Evolutionary conservation across 176 grass and related monocot genomes (phyloP).

Genomic region (Aegilops speltoides): DNA sequence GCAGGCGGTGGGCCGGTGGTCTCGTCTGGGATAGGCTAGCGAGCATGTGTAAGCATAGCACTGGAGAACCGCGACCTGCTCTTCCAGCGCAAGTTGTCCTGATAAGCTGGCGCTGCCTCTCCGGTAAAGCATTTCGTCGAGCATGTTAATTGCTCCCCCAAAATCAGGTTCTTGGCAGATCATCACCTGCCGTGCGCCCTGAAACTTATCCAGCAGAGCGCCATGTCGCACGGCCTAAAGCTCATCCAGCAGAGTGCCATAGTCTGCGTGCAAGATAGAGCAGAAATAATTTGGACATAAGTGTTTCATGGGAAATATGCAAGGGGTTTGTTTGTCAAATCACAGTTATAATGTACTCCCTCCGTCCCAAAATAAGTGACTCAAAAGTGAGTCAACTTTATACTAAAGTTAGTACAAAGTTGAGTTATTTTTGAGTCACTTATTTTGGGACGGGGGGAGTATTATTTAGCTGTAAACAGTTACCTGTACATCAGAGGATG

Average conservation of each 20-base stretch:
- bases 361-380: too few species aligned
- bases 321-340: slow-evolving; percentile 23
- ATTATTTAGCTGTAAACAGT: background rate
- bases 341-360: background rate
- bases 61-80: slow-evolving; percentile 38
- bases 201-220: too few species aligned
- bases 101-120: background rate
- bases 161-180: slow-evolving; percentile 33
- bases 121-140: slow-evolving; percentile 45
- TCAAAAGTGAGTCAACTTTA: too few species aligned
- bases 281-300: background rate
- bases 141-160: slow-evolving; percentile 36
- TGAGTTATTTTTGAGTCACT: too few species aligned
- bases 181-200: too few species aligned
- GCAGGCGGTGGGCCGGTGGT: too few species aligned
- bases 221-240: too few species aligned
- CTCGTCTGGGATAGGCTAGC: slow-evolving; percentile 40
- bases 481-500: slow-evolving; percentile 21
- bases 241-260: background rate
- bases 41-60: slow-evolving; percentile 49
- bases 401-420: too few species aligned
- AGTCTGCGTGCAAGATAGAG: background rate
- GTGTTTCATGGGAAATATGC: background rate
- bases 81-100: slow-evolving; percentile 12
- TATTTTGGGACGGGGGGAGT: too few species aligned